phyloP scores from a whole-genome alignment of 2,329 filamentous ascomycete genomes.

The Neophaeococcomyces aloes region DNA sequence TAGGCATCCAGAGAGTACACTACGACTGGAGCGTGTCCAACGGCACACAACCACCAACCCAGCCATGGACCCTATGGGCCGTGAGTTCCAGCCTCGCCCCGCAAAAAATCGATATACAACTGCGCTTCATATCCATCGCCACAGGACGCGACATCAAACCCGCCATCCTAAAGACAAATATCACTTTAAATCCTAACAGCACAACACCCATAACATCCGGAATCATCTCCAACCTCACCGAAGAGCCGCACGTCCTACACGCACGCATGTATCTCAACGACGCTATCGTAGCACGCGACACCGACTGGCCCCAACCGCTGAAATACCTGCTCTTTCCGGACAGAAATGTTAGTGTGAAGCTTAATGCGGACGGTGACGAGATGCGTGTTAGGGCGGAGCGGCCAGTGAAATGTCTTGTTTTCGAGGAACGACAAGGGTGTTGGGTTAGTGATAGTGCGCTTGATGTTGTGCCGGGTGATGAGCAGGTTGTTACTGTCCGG shows the following conservation, averaged over 20 bases:
- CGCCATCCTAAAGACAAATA: constrained; percentile 37
- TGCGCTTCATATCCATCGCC: constrained; percentile 43
- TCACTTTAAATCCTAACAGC: constrained; percentile 43
- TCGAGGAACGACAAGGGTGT: constrained; percentile 47
- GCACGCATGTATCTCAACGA: constrained; percentile 45
- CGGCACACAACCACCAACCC: constrained; percentile 43
- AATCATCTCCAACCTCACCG: constrained; percentile 35
- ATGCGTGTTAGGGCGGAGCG: constrained; percentile 39
- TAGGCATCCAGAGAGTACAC: constrained; percentile 46
- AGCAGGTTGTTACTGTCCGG: constrained; percentile 31
- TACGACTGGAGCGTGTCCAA: constrained; percentile 52
- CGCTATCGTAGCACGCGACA: constrained; percentile 43
- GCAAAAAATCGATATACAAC: constrained; percentile 28
- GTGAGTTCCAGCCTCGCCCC: constrained; percentile 37
- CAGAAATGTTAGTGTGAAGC: constrained; percentile 39
- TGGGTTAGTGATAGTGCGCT: constrained; percentile 46
- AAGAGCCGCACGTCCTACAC: constrained; percentile 45
- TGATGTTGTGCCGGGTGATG: constrained; percentile 49
- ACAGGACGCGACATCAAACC: constrained; percentile 46
- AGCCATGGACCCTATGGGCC: constrained; percentile 48
- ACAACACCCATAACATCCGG: constrained; percentile 45
- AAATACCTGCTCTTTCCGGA: constrained; percentile 47
- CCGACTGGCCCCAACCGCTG: constrained; percentile 52
- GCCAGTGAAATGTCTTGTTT: constrained; percentile 51
- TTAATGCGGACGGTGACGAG: constrained; percentile 27